phyloP scores from a whole-genome alignment of 2,329 filamentous ascomycete species.

The Akanthomyces dipterigenus region DNA sequence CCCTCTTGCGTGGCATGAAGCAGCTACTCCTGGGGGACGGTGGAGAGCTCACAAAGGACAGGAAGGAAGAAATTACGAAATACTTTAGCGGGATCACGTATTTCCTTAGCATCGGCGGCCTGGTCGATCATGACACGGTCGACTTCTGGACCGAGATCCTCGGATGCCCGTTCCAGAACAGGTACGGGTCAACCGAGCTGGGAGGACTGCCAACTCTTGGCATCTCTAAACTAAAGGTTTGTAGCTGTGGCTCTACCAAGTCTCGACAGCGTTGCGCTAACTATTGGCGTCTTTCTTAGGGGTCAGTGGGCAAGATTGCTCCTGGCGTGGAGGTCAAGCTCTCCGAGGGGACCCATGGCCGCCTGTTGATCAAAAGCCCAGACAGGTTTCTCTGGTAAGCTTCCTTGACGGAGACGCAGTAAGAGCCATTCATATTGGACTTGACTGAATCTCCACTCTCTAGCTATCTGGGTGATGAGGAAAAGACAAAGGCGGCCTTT shows the following conservation, averaged over 20 bases:
- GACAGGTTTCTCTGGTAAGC: conserved; percentile 1
- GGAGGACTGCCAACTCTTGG: conserved; percentile 2
- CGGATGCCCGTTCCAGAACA: conserved; percentile 12
- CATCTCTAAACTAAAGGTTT: not conserved
- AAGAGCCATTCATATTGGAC: not conserved
- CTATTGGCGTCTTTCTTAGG: not conserved
- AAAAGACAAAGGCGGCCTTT: not conserved
- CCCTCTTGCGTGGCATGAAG: conserved; percentile 14
- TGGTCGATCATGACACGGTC: conserved; percentile 5
- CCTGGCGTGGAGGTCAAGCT: conserved; percentile 12
- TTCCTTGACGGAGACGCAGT: not conserved
- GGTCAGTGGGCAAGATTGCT: conserved; percentile 7
- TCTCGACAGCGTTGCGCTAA: not conserved
- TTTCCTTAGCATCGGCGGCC: conserved; percentile 1
- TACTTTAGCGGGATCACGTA: not conserved
- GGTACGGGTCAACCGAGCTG: conserved; percentile 13
- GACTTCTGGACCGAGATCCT: conserved; percentile 15
- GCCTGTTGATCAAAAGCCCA: conserved; percentile 16
- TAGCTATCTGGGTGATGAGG: not conserved
- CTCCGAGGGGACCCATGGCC: conserved; percentile 16
- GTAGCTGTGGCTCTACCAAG: not conserved
- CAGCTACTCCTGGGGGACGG: conserved; percentile 9
- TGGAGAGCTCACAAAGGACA: not conserved
- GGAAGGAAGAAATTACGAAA: not conserved
- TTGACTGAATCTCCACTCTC: not conserved